Percentiles rank a stretch among this genome's conserved stretches.
These are phyloP conservation scores for Viola pubescens DNA, from an alignment of 441 rosid species.

Conservation along the genomic window DNA sequence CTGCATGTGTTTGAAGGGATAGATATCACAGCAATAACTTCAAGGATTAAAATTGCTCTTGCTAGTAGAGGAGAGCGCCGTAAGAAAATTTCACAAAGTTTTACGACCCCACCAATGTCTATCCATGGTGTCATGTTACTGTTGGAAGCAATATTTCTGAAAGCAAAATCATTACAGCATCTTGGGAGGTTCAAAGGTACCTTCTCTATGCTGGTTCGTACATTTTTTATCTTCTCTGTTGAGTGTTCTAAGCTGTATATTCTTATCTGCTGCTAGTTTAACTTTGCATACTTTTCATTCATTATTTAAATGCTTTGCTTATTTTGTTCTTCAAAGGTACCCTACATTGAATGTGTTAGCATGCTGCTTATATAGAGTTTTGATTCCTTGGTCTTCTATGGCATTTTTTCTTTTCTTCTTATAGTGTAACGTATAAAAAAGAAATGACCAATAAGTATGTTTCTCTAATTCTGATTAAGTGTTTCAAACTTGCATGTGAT, in stretches of 20 bases:
- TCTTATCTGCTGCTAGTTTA: background rate
- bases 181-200: conserved; percentile 64
- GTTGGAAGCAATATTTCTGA: conserved; percentile 71
- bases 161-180: conserved; percentile 72
- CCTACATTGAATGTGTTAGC: no score
- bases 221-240: background rate
- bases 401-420: no score
- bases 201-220: background rate
- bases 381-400: no score
- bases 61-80: conserved; percentile 40
- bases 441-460: no score
- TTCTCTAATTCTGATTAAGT: no score
- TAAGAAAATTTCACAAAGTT: conserved; percentile 39
- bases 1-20: conserved; percentile 83
- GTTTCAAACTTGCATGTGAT: no score
- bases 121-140: conserved; percentile 67
- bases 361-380: no score
- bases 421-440: no score
- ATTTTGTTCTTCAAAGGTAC: no score
- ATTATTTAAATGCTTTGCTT: no score
- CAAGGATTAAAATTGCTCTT: conserved; percentile 54
- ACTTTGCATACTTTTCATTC: background rate
- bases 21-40: conserved; percentile 47
- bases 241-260: background rate
- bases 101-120: conserved; percentile 47